Conservation (phyloP, 129 eudicot species). For the Flaveria ramosissima region DNA sequence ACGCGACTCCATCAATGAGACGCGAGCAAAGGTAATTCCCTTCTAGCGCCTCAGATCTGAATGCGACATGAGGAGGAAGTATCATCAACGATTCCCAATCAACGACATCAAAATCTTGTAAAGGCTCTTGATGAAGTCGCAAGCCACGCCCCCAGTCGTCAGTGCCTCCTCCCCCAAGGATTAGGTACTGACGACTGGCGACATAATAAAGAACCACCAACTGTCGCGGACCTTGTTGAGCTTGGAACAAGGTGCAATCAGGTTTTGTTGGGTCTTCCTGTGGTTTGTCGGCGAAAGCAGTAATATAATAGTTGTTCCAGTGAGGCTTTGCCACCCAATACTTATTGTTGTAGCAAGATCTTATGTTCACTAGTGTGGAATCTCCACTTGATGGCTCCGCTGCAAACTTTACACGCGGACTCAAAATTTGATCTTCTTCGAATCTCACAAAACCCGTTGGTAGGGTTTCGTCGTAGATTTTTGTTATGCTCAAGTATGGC, state of each 20-base stretch:
- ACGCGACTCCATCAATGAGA: not conserved
- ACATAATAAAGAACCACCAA: too few species aligned
- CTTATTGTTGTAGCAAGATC: slow-evolving; percentile 24
- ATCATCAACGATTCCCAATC: not conserved
- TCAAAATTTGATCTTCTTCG: not conserved
- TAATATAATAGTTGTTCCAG: not conserved
- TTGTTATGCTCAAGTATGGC: not conserved
- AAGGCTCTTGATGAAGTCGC: not conserved
- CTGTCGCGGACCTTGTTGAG: not conserved
- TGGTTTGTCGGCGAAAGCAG: not conserved
- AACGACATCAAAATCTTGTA: not conserved
- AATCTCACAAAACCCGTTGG: slow-evolving; percentile 7
- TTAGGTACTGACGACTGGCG: not conserved
- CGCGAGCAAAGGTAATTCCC: slow-evolving; percentile 8
- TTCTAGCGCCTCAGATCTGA: not conserved
- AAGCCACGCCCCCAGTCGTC: not conserved
- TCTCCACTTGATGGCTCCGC: not conserved
- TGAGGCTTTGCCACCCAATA: not conserved
- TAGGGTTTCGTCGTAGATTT: not conserved
- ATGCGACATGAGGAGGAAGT: not conserved
- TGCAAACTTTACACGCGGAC: slow-evolving; percentile 12
- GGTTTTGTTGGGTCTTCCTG: slow-evolving; percentile 1
- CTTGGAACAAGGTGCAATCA: not conserved
- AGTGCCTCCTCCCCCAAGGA: not conserved
- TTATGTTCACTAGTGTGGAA: not conserved